Evolutionary conservation across 805 yeast species (phyloP).

Genomic region (Yarrowia osloensis): DNA sequence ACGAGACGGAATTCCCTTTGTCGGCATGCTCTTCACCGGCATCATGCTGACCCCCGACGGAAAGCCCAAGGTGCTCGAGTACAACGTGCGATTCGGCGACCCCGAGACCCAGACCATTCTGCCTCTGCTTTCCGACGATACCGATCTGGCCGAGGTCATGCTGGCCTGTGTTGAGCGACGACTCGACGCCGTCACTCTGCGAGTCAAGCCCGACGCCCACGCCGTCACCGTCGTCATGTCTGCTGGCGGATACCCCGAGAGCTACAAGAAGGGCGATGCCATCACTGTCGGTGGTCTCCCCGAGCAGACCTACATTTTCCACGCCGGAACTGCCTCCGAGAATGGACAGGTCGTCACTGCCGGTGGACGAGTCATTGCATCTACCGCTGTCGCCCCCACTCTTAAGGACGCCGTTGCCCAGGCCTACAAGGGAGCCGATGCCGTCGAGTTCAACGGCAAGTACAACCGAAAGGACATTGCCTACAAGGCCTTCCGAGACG

Average conservation of each 20-base stretch:
- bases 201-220: slow-evolving; percentile 53
- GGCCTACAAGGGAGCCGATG: slow-evolving; percentile 83
- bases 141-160: slow-evolving; percentile 93
- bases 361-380: slow-evolving; percentile 97
- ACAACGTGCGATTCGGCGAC: slow-evolving; percentile 97
- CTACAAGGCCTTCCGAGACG: slow-evolving; percentile 80
- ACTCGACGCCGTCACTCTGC: slow-evolving; percentile 74
- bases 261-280: slow-evolving; percentile 81
- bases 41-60: slow-evolving; percentile 85
- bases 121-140: slow-evolving; percentile 75
- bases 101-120: slow-evolving; percentile 98
- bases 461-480: slow-evolving; percentile 94
- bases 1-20: slow-evolving; percentile 90
- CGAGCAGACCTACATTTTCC: slow-evolving; percentile 75
- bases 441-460: slow-evolving; percentile 69
- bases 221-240: slow-evolving; percentile 94
- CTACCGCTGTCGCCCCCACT: slow-evolving; percentile 79
- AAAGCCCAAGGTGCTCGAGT: slow-evolving; percentile 87
- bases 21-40: slow-evolving; percentile 94
- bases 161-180: slow-evolving; percentile 93
- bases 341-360: slow-evolving; percentile 71
- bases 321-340: slow-evolving; percentile 82
- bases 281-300: slow-evolving; percentile 62
- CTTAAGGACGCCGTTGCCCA: slow-evolving; percentile 77
- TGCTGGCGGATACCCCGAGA: slow-evolving; percentile 95